A percentile compares a stretch with the other conserved stretches of the same genome.
Conservation (phyloP, 2,329 filamentous ascomycete genomes). For the Colletotrichum liaoningense region DNA sequence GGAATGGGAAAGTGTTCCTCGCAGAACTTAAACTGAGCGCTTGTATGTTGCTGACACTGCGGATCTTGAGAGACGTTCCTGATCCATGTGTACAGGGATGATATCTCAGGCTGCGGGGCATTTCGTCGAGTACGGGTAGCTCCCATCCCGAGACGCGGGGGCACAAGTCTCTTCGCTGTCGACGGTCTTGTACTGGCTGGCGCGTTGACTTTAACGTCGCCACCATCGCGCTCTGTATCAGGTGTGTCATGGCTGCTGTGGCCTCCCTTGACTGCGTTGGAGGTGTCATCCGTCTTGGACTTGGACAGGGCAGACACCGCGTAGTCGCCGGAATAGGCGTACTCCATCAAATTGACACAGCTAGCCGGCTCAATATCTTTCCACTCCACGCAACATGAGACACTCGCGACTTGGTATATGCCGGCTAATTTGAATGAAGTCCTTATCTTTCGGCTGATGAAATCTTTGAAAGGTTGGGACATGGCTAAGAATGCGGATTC, state of each 20-base stretch:
- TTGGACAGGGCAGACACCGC: neutral
- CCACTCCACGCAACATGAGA: neutral
- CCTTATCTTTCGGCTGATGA: neutral
- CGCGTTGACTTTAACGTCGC: neutral
- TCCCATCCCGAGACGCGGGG: too few species aligned
- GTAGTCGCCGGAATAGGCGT: neutral
- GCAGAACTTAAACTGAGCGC: neutral
- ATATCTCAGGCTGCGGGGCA: neutral
- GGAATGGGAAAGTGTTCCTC: neutral
- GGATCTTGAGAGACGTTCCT: neutral
- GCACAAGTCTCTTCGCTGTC: too few species aligned
- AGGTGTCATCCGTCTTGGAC: neutral
- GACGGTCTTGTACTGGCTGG: neutral
- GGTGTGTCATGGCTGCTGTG: neutral
- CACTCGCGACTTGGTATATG: too few species aligned
- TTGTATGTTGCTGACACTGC: neutral
- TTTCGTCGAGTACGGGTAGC: too few species aligned
- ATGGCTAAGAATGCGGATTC: neutral
- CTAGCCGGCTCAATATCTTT: neutral
- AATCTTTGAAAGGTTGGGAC: neutral
- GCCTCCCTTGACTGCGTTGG: neutral
- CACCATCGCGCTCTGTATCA: neutral
- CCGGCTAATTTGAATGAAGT: too few species aligned
- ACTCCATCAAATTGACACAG: conserved; percentile 1
- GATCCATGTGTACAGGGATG: neutral